Conservation (phyloP, 202 grass and related monocot genomes). For the Elaeis oleifera region DNA sequence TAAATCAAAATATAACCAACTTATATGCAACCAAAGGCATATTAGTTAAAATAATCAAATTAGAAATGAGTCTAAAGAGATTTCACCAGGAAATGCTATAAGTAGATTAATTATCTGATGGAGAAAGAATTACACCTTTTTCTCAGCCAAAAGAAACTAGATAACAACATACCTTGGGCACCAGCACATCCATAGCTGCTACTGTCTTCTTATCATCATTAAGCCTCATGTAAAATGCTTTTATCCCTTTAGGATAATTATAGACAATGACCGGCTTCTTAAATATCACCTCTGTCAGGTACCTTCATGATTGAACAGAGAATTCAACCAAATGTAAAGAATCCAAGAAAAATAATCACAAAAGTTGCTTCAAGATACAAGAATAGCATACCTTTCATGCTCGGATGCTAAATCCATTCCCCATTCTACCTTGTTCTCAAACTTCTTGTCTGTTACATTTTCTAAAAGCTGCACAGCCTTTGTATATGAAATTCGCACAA, state of each 20-base stretch:
- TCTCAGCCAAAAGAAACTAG: background rate
- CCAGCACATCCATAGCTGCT: conserved; percentile 98
- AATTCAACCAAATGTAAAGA: background rate
- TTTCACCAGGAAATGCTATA: no score
- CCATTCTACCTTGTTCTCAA: conserved; percentile 89
- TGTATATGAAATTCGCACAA: conserved; percentile 70
- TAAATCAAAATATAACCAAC: no score
- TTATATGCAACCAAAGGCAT: no score
- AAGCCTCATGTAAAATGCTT: conserved; percentile 92
- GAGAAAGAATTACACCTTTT: background rate
- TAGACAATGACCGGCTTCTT: conserved; percentile 96
- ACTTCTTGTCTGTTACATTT: conserved; percentile 65
- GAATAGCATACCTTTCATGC: conserved; percentile 65
- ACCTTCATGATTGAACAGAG: conserved; percentile 39
- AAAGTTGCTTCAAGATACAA: background rate
- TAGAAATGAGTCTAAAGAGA: no score
- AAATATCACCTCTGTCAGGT: conserved; percentile 92
- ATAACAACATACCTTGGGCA: conserved; percentile 59
- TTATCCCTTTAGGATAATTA: conserved; percentile 94
- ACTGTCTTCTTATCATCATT: conserved; percentile 89
- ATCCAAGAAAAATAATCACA: conserved; percentile 5
- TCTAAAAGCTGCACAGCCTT: conserved; percentile 69
- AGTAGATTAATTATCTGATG: no score
- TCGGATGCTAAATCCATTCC: conserved; percentile 96
- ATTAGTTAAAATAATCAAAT: no score